Evolutionary conservation across 2,329 filamentous ascomycete genomes (phyloP).

Genomic region (Epichloe amarillans): DNA sequence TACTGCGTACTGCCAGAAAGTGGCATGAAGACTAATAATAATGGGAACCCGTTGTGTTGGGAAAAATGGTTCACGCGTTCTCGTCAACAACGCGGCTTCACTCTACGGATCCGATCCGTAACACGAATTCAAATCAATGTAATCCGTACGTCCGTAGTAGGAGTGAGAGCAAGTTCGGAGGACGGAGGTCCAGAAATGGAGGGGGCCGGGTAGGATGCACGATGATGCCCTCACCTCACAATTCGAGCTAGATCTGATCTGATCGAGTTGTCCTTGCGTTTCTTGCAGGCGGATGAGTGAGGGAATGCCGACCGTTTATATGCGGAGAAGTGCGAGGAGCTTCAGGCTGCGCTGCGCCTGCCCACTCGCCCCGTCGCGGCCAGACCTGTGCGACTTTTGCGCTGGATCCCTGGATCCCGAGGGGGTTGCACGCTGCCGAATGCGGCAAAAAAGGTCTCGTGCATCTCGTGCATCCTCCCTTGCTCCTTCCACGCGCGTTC

Average conservation of each 20-base stretch:
- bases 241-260: constrained; percentile 1
- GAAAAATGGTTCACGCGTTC: not conserved
- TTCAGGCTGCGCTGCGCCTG: not conserved
- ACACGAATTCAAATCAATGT: not conserved
- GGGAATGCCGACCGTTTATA: constrained; percentile 36
- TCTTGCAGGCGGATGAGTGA: constrained; percentile 8
- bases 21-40: not conserved
- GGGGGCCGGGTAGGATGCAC: constrained; percentile 2
- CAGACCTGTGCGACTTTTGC: not conserved
- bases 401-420: not conserved
- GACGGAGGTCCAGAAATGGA: not conserved
- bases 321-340: constrained; percentile 11
- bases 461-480: constrained; percentile 2
- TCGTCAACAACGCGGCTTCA: not conserved
- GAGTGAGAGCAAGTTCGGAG: not conserved
- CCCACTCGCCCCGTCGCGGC: not conserved
- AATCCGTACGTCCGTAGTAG: no score
- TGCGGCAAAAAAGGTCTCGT: constrained; percentile 4
- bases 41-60: not conserved
- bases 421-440: not conserved
- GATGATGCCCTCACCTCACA: constrained; percentile 1
- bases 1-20: not conserved
- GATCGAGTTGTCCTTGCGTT: not conserved
- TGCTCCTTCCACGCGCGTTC: not conserved
- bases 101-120: not conserved